Evolutionary conservation across 371 early-diverging fungal genomes (phyloP), one percentile per base, ranked within the genome.

Genomic region (Fennellomyces sp.): DNA sequence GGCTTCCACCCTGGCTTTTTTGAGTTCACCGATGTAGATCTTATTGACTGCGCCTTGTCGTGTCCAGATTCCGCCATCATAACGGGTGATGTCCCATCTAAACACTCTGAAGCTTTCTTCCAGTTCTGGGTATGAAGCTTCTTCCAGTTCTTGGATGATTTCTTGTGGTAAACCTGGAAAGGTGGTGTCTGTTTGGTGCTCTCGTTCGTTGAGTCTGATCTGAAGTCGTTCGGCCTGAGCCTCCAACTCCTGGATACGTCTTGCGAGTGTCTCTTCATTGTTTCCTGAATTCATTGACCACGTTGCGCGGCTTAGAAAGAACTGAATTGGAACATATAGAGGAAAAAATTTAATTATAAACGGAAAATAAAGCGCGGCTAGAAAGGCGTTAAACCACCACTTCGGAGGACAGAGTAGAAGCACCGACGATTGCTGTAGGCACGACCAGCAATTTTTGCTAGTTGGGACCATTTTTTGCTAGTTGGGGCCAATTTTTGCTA

Each of bases 61-160:
- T 36, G 59, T 58, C 49, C 59, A 58, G 10, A 12, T 25, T 3
- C 26, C 59, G 23, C 51, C 58, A 2, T 57, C 31, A 48, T 57
- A 57, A 3, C 15, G 21, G 4, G 36, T 19, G 1, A 48, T 3
- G n/a, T 57, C 58, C 7, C 36, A 12, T 28, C 17, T 25, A 27
- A 50, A 38, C n/a, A 13, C 35, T 17, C 38, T 47, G 49, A 57
- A 4, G 2, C 39, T 58, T 28, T 1, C 27, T 0, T 58, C 39
- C 8, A 58, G 51, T 2, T 50, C 50, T 5, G 10, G 7, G 25
- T 2, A 4, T 33, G 59, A 26, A 38, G 51, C 12, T 25, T n/a
- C 13, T 0, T 50, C 59, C 47, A 57, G 3, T 10, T 57, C 58
- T 0, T 28, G 12, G 2, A 2, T 11, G 29, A 57, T 57, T 33